These are phyloP conservation scores for Acanthamoeba rhysodes DNA, from an alignment of 208 protist genomes.

Conservation along the genomic window DNA sequence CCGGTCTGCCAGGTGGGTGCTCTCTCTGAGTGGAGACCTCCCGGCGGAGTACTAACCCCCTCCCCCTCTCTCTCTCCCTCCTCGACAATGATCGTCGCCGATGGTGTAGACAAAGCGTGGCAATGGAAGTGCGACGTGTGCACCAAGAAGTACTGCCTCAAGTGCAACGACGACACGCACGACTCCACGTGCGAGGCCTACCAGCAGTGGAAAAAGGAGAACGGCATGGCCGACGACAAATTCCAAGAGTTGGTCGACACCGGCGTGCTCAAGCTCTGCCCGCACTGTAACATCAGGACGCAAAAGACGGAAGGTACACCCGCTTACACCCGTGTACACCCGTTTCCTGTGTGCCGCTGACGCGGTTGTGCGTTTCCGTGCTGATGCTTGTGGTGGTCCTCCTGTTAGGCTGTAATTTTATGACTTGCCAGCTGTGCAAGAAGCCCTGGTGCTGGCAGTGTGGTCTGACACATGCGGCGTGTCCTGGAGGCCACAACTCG, in stretches of 20 bases:
- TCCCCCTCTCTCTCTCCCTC: no score
- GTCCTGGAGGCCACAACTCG: constrained; percentile 68
- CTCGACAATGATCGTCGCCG: neutral
- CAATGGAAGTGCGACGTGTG: constrained; percentile 67
- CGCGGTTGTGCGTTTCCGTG: no score
- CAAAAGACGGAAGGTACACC: constrained; percentile 62
- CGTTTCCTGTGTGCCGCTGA: neutral
- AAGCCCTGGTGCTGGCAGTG: constrained; percentile 73
- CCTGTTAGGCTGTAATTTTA: constrained; percentile 49
- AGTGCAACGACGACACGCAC: constrained; percentile 72
- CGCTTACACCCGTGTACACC: no score
- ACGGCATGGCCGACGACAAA: constrained; percentile 70
- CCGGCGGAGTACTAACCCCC: no score
- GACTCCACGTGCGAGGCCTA: constrained; percentile 57
- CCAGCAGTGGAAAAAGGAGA: constrained; percentile 71
- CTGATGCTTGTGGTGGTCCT: neutral
- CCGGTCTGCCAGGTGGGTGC: neutral
- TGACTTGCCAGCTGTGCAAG: constrained; percentile 71
- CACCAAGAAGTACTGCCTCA: constrained; percentile 70
- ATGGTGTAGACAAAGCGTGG: constrained; percentile 59
- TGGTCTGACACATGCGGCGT: constrained; percentile 58
- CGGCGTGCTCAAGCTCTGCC: constrained; percentile 68
- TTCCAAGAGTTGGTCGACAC: constrained; percentile 61
- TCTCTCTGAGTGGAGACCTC: no score
- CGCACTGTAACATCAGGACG: constrained; percentile 51